Evolutionary conservation across 108 stramenopile species (phyloP).

Genomic region (Licmophora abbreviata): DNA sequence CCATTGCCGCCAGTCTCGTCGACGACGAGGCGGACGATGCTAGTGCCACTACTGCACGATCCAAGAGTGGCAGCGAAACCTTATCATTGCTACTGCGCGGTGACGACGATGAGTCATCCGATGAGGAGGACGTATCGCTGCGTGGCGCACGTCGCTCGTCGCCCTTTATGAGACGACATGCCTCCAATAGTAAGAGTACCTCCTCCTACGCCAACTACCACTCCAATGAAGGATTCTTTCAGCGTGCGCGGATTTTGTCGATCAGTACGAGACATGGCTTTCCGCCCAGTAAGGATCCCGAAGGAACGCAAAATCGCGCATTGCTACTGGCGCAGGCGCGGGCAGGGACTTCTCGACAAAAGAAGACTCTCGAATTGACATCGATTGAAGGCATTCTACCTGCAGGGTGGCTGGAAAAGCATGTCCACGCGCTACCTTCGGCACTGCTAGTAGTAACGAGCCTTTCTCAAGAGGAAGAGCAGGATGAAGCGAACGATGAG

Average conservation of each 20-base stretch:
- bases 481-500: conserved; percentile 22
- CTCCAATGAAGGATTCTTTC: conserved; percentile 36
- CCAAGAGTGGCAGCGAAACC: conserved; percentile 1
- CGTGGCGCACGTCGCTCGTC: not conserved
- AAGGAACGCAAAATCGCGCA: conserved; percentile 32
- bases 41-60: not conserved
- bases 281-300: conserved; percentile 69
- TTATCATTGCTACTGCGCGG: not conserved
- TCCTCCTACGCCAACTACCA: not conserved
- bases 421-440: conserved; percentile 57
- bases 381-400: conserved; percentile 64
- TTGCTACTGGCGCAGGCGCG: conserved; percentile 7
- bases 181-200: not conserved
- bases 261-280: conserved; percentile 53
- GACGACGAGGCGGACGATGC: conserved; percentile 15
- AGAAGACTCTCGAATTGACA: conserved; percentile 15
- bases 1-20: conserved; percentile 26
- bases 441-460: conserved; percentile 56
- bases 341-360: conserved; percentile 8
- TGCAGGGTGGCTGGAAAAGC: conserved; percentile 72
- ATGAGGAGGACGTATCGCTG: conserved; percentile 5
- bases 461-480: conserved; percentile 11
- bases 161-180: not conserved
- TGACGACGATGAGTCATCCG: conserved; percentile 1
- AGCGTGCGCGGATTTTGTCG: conserved; percentile 49